Conservation (phyloP, 2,329 filamentous ascomycete genomes). For the Sporothrix curviconia region DNA sequence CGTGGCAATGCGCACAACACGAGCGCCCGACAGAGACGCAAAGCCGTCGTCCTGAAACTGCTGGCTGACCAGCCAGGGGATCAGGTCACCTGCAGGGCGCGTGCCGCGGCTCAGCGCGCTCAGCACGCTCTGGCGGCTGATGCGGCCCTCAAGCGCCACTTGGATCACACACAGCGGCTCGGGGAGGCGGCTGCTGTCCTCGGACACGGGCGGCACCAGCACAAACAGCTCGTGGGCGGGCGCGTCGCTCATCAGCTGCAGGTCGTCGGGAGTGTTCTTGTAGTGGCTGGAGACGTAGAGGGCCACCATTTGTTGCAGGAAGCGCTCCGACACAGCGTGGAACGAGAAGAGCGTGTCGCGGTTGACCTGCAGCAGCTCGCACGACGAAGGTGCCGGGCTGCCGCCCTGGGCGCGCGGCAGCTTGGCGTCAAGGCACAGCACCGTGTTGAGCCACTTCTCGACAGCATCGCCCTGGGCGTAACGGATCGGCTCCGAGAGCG, state of each 20-base stretch:
- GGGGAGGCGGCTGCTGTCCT: slow-evolving; percentile 70
- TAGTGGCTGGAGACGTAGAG: slow-evolving; percentile 96
- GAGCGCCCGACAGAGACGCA: slow-evolving; percentile 82
- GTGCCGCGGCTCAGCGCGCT: slow-evolving; percentile 85
- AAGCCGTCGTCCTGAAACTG: slow-evolving; percentile 98
- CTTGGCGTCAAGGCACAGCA: slow-evolving; percentile 90
- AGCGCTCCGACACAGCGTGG: slow-evolving; percentile 93
- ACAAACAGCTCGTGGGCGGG: slow-evolving; percentile 96
- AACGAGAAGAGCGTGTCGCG: slow-evolving; percentile 97
- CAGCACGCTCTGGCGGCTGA: slow-evolving; percentile 86
- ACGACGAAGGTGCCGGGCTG: slow-evolving; percentile 84
- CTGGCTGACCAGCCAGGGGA: slow-evolving; percentile 95
- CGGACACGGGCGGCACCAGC: slow-evolving; percentile 76
- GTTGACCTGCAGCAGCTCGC: slow-evolving; percentile 89
- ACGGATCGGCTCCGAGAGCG: slow-evolving; percentile 86
- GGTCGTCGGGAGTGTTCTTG: slow-evolving; percentile 95
- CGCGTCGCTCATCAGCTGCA: slow-evolving; percentile 98
- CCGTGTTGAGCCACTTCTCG: slow-evolving; percentile 91
- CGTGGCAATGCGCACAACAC: slow-evolving; percentile 89
- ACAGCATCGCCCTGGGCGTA: slow-evolving; percentile 87
- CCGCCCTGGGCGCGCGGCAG: slow-evolving; percentile 69
- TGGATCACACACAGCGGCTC: slow-evolving; percentile 95
- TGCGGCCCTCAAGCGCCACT: slow-evolving; percentile 87
- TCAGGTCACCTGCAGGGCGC: slow-evolving; percentile 83
- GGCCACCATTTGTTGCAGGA: slow-evolving; percentile 96